Percentiles rank a stretch among this genome's conserved stretches.
These are phyloP conservation scores for Leccinum ochraceum DNA, from an alignment of 768 basidiomycete species.

Conservation along the genomic window DNA sequence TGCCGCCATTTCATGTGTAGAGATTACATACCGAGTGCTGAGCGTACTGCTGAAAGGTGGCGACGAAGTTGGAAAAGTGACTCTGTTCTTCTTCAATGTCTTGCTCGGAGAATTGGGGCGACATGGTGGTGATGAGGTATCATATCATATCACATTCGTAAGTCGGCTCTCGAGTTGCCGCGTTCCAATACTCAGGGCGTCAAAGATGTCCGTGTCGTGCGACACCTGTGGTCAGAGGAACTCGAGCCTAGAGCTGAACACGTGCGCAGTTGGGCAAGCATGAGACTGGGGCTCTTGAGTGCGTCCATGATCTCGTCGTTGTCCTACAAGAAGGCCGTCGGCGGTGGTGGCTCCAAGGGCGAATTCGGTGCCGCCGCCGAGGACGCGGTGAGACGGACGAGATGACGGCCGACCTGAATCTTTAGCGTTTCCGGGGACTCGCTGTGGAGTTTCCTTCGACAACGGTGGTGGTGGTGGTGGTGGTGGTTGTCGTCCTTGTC, in stretches of 20 bases:
- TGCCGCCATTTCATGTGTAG: neutral
- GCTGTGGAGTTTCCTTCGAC: slow-evolving; percentile 76
- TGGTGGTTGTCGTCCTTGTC: slow-evolving; percentile 12
- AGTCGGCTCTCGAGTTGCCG: neutral
- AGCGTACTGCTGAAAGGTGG: slow-evolving; percentile 74
- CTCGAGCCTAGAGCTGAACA: slow-evolving; percentile 26
- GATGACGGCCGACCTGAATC: slow-evolving; percentile 85
- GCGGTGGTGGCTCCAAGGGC: neutral
- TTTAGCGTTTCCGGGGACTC: slow-evolving; percentile 86
- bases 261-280: slow-evolving; percentile 95
- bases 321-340: slow-evolving; percentile 52
- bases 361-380: neutral
- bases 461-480: slow-evolving; percentile 23
- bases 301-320: slow-evolving; percentile 98
- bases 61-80: slow-evolving; percentile 75
- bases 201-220: too few relatives aligned
- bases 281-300: slow-evolving; percentile 93
- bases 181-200: too few relatives aligned
- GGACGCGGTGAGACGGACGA: slow-evolving; percentile 50
- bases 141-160: neutral
- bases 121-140: slow-evolving; percentile 14
- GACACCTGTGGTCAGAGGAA: too few relatives aligned
- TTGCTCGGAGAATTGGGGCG: slow-evolving; percentile 30
- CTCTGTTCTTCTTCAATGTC: slow-evolving; percentile 57
- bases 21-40: slow-evolving; percentile 51